Conservation (phyloP, 805 yeast species). For the Jamesozyma jinghongensis region DNA sequence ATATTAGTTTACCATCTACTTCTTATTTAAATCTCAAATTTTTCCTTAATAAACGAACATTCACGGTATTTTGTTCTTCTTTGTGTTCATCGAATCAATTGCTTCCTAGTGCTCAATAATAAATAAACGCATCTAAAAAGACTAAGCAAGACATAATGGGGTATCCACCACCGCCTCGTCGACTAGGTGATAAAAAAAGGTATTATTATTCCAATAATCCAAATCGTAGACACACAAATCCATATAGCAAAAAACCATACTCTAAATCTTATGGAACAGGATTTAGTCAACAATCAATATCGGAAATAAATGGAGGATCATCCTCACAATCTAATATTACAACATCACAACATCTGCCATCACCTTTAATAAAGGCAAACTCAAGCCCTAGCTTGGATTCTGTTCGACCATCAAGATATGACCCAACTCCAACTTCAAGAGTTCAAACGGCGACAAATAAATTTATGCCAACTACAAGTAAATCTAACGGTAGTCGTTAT, state of each 20-base stretch:
- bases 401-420: slow-evolving; percentile 22
- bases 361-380: neutral
- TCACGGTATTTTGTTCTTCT: neutral
- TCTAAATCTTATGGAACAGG: slow-evolving; percentile 2
- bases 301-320: neutral
- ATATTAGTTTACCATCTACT: too few species aligned
- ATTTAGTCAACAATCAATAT: neutral
- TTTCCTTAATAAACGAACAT: too few species aligned
- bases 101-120: too few species aligned
- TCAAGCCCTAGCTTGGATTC: neutral
- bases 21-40: too few species aligned
- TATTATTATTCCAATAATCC: slow-evolving; percentile 25
- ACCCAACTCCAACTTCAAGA: slow-evolving; percentile 18
- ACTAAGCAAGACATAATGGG: slow-evolving; percentile 6
- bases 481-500: slow-evolving; percentile 19
- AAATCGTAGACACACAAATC: slow-evolving; percentile 16
- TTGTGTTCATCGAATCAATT: neutral
- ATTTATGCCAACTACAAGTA: slow-evolving; percentile 2
- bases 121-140: neutral
- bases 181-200: slow-evolving; percentile 23
- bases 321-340: neutral
- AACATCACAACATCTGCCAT: neutral
- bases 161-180: slow-evolving; percentile 13
- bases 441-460: slow-evolving; percentile 5
- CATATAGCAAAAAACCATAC: slow-evolving; percentile 12